phyloP scores from a whole-genome alignment of 805 yeast species.

The Candida pseudofarinosa region DNA sequence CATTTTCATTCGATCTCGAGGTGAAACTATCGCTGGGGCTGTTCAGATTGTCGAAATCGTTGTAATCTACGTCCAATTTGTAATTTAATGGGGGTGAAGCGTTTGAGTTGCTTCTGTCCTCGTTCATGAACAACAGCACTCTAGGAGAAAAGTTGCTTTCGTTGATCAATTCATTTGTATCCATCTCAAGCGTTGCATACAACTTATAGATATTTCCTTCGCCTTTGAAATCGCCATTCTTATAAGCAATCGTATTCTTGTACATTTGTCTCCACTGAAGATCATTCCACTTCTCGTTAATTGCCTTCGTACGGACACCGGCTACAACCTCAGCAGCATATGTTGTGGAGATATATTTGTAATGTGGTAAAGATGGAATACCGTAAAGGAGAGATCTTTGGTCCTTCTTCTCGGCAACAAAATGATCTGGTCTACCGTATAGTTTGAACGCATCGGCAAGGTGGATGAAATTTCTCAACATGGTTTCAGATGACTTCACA shows the following conservation, averaged over 20 bases:
- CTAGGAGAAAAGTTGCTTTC: neutral
- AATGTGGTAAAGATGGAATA: constrained; percentile 68
- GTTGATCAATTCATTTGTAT: constrained; percentile 5
- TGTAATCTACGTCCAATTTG: constrained; percentile 3
- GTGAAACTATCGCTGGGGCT: constrained; percentile 1
- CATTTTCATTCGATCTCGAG: neutral
- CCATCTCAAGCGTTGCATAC: constrained; percentile 16
- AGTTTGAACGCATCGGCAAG: constrained; percentile 65
- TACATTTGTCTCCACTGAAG: constrained; percentile 24
- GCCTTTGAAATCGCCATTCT: constrained; percentile 26
- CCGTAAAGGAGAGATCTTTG: constrained; percentile 65
- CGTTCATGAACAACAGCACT: neutral
- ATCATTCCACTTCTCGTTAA: constrained; percentile 23
- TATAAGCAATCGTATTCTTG: constrained; percentile 13
- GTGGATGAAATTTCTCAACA: constrained; percentile 66
- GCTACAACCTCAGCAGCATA: constrained; percentile 21
- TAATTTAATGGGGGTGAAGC: neutral
- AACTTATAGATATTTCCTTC: constrained; percentile 32
- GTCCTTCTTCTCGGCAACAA: constrained; percentile 71
- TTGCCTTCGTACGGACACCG: constrained; percentile 14
- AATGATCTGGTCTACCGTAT: constrained; percentile 71
- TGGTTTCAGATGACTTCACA: constrained; percentile 67
- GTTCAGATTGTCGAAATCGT: constrained; percentile 16
- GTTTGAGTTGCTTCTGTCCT: constrained; percentile 1
- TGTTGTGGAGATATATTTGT: constrained; percentile 45